Percentiles rank a stretch among this genome's conserved stretches.
Evolutionary conservation across 2,329 filamentous ascomycete species (phyloP).

Genomic region (Arthrobotrys pseudoclavata): DNA sequence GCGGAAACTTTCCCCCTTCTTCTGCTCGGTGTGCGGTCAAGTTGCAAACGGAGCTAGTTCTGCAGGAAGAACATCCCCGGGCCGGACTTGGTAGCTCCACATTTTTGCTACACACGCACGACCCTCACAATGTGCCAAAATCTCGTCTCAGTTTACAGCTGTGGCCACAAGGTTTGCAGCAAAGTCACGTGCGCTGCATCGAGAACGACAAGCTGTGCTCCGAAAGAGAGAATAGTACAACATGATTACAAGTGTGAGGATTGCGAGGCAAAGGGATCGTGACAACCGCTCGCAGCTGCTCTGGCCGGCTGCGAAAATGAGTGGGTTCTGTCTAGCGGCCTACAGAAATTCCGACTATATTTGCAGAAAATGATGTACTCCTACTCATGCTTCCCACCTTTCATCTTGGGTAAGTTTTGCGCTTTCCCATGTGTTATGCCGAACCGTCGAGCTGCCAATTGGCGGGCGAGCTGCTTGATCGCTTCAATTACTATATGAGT

Average conservation of each 20-base stretch:
- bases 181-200: constrained; percentile 52
- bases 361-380: constrained; percentile 34
- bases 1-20: constrained; percentile 40
- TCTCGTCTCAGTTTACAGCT: constrained; percentile 45
- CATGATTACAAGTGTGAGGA: constrained; percentile 53
- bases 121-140: constrained; percentile 57
- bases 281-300: constrained; percentile 38
- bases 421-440: constrained; percentile 43
- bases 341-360: constrained; percentile 27
- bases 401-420: constrained; percentile 59
- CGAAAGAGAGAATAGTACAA: constrained; percentile 31
- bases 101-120: constrained; percentile 54
- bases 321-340: constrained; percentile 36
- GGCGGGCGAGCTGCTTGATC: constrained; percentile 48
- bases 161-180: constrained; percentile 42
- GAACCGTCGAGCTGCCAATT: constrained; percentile 39
- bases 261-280: constrained; percentile 55
- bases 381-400: constrained; percentile 46
- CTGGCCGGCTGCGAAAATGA: constrained; percentile 33
- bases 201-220: constrained; percentile 39
- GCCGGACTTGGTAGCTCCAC: constrained; percentile 56
- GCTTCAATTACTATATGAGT: constrained; percentile 37
- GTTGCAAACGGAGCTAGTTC: constrained; percentile 56
- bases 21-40: constrained; percentile 41
- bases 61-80: constrained; percentile 54